phyloP scores from a whole-genome alignment of 148 eudicot species.

The Chenopodium suecicum region DNA sequence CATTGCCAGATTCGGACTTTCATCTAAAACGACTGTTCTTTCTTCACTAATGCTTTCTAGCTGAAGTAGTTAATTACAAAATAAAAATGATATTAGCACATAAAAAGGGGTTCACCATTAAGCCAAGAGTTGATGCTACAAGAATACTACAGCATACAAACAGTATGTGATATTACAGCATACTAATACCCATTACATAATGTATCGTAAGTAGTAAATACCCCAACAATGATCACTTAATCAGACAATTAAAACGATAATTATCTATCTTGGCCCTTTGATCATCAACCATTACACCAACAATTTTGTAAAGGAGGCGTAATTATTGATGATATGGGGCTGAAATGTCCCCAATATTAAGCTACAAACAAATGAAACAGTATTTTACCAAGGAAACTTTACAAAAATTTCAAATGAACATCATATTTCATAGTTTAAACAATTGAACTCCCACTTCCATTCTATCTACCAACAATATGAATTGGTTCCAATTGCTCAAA shows the following conservation, averaged over 20 bases:
- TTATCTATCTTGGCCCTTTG: background rate
- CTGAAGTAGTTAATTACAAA: slow-evolving; percentile 34
- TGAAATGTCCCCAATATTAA: background rate
- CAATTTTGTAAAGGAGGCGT: background rate
- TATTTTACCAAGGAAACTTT: background rate
- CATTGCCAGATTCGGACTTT: slow-evolving; percentile 27
- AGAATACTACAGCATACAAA: background rate
- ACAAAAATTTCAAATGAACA: background rate
- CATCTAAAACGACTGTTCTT: slow-evolving; percentile 36
- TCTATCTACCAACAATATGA: background rate
- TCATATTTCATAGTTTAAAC: background rate
- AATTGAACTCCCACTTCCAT: background rate
- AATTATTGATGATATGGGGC: no score
- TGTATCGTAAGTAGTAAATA: background rate
- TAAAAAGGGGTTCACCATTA: background rate
- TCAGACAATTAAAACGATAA: no score
- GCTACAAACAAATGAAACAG: background rate
- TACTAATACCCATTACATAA: background rate
- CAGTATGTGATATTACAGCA: background rate
- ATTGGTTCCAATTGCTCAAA: background rate
- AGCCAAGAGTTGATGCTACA: background rate
- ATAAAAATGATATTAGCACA: slow-evolving; percentile 6
- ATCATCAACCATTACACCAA: background rate
- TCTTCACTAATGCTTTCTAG: slow-evolving; percentile 82
- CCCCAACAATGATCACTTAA: no score